Evolutionary conservation across 139 green algal genomes (phyloP), one percentile per base, ranked within the genome.

Genomic region (Picocystis salinarum): DNA sequence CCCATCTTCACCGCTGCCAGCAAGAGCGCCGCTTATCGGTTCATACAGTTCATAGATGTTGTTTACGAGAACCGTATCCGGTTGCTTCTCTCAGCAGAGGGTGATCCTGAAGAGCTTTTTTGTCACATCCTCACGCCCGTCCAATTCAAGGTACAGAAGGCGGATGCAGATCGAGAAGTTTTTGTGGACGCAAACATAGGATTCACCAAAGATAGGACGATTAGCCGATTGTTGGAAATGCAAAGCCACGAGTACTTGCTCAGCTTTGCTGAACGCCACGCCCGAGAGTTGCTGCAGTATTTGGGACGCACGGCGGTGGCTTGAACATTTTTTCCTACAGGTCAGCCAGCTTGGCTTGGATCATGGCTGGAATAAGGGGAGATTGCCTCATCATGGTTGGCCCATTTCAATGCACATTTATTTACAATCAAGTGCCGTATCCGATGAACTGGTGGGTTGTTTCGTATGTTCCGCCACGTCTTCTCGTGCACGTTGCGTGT

Each of bases 191-290:
- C 89, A 61, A 85, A 91, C 46, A 61, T 93, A 18, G 78, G 73
- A 1, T 95, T 95, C 65, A 54, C 76, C 10, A 95, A 93, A 58
- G n/a, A n/a, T n/a, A 75, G 83, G 52, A 80, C 74, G 33, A 70
- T 95, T 31, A 82, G 59, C 52, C 66, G 84, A 6, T 61, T 95
- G 42, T 82, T 61, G 4, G 85, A 95, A 65, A 95, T 95, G 85
- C 53, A 62, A 28, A 62, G 37, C 23, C 11, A 17, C 4, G 53
- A 64, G 30, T 62, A 62, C 56, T 10, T 45, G n/a, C n/a, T n/a
- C n/a, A n/a, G n/a, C n/a, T n/a, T n/a, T n/a, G n/a, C n/a, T n/a
- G n/a, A n/a, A n/a, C n/a, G n/a, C n/a, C n/a, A n/a, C n/a, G n/a
- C n/a, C n/a, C n/a, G n/a, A n/a, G n/a, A n/a, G n/a, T n/a, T n/a